Percentiles rank a stretch among this genome's conserved stretches.
Evolutionary conservation across 2,329 filamentous ascomycete species (phyloP).

Genomic region (Penicillium sp.): DNA sequence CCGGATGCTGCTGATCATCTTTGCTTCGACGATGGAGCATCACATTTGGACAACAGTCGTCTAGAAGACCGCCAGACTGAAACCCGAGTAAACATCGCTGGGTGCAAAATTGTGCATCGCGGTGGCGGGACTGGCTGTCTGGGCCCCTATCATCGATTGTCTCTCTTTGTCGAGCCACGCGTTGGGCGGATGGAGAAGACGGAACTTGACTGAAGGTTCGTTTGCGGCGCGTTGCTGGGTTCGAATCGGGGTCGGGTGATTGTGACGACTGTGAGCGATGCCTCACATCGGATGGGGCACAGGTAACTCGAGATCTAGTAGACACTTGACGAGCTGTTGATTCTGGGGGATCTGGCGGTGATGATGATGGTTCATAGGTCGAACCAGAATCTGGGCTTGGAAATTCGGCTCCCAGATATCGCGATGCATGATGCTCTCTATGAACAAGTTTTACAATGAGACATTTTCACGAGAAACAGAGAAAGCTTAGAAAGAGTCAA

Average conservation of each 20-base stretch:
- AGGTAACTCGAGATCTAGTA: constrained; percentile 17
- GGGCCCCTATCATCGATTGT: no score
- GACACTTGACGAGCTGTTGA: constrained; percentile 9
- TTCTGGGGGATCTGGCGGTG: constrained; percentile 9
- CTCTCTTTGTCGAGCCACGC: constrained; percentile 1
- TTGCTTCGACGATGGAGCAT: constrained; percentile 8
- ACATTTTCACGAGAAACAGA: no score
- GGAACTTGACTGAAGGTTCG: constrained; percentile 24
- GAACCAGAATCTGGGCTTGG: constrained; percentile 13
- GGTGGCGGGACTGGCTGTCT: neutral
- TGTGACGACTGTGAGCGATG: constrained; percentile 3
- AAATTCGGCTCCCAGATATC: no score
- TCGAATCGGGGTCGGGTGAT: constrained; percentile 18
- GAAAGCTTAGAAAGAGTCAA: no score
- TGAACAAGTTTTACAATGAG: no score
- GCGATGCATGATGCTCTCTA: no score
- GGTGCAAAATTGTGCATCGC: constrained; percentile 18
- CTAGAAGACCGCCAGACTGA: constrained; percentile 18
- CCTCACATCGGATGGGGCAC: constrained; percentile 10
- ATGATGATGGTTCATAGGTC: constrained; percentile 17
- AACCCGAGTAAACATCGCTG: constrained; percentile 28
- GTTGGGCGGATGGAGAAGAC: constrained; percentile 19
- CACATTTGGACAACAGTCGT: constrained; percentile 26
- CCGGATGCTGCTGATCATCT: constrained; percentile 11
- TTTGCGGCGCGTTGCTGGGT: constrained; percentile 17